Conservation (phyloP, 2,329 filamentous ascomycete genomes). For the Xylaria sp. region DNA sequence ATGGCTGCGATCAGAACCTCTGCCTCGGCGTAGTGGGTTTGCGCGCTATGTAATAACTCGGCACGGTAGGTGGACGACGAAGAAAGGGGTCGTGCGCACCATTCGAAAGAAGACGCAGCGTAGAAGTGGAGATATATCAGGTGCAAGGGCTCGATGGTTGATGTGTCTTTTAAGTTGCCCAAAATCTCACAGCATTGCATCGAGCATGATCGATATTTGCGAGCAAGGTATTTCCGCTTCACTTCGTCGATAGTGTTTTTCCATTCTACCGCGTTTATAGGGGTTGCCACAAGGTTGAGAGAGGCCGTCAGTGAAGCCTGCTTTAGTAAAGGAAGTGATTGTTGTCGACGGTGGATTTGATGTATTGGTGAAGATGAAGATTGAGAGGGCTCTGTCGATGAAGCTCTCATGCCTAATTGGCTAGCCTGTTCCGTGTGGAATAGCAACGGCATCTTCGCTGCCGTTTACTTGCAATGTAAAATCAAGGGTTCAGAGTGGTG, state of each 20-base stretch:
- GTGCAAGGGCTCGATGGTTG: constrained; percentile 63
- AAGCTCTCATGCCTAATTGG: constrained; percentile 27
- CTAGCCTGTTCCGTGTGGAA: constrained; percentile 39
- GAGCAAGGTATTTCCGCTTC: constrained; percentile 64
- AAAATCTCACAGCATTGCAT: constrained; percentile 65
- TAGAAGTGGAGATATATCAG: constrained; percentile 71
- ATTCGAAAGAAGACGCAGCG: constrained; percentile 69
- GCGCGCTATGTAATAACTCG: constrained; percentile 63
- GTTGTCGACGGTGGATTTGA: constrained; percentile 45
- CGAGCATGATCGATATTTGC: constrained; percentile 65
- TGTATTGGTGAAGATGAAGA: constrained; percentile 16
- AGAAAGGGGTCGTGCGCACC: constrained; percentile 63
- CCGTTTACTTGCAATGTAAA: constrained; percentile 34
- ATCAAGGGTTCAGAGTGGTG: background rate
- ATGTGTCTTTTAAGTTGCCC: constrained; percentile 58
- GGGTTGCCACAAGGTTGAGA: constrained; percentile 50
- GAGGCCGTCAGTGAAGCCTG: constrained; percentile 42
- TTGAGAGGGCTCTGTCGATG: constrained; percentile 31
- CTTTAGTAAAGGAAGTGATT: constrained; percentile 45
- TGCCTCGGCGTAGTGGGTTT: constrained; percentile 63
- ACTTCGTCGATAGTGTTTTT: constrained; percentile 62
- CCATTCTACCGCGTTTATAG: constrained; percentile 63
- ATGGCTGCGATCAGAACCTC: constrained; percentile 60
- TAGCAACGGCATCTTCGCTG: constrained; percentile 46
- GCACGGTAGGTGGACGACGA: constrained; percentile 59